A percentile compares a stretch with the other conserved stretches of the same genome.
phyloP scores from a whole-genome alignment of 2,329 filamentous ascomycete genomes.

The Pochonia chlamydosporia region DNA sequence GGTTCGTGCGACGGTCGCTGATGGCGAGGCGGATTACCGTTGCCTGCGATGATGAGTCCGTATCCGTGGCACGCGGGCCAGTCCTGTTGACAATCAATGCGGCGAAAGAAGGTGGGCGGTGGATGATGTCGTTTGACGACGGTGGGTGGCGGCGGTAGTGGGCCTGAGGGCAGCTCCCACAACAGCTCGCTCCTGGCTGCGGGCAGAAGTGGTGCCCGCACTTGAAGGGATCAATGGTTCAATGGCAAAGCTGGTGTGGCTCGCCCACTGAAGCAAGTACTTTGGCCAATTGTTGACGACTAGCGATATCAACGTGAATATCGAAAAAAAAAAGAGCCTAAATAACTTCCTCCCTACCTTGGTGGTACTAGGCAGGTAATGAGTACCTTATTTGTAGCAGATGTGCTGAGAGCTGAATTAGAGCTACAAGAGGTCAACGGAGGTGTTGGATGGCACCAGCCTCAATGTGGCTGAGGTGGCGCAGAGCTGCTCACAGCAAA shows the following conservation, averaged over 20 bases:
- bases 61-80: constrained; percentile 9
- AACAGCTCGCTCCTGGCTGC: constrained; percentile 7
- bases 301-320: background rate
- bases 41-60: constrained; percentile 7
- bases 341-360: background rate
- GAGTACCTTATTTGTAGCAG: too few species aligned
- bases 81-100: constrained; percentile 14
- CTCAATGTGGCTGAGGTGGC: too few species aligned
- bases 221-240: background rate
- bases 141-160: constrained; percentile 12
- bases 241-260: background rate
- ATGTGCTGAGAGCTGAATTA: too few species aligned
- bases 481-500: too few species aligned
- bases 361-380: too few species aligned
- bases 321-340: background rate
- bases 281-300: too few species aligned
- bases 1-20: constrained; percentile 4
- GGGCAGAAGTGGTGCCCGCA: background rate
- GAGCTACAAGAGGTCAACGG: too few species aligned
- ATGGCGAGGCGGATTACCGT: constrained; percentile 3
- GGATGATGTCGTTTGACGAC: constrained; percentile 21
- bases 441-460: too few species aligned
- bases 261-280: background rate
- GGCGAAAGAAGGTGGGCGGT: constrained; percentile 14
- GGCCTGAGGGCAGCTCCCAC: constrained; percentile 15